Conservation (phyloP, 2,329 filamentous ascomycete species). For the Cytospora piceicola region DNA sequence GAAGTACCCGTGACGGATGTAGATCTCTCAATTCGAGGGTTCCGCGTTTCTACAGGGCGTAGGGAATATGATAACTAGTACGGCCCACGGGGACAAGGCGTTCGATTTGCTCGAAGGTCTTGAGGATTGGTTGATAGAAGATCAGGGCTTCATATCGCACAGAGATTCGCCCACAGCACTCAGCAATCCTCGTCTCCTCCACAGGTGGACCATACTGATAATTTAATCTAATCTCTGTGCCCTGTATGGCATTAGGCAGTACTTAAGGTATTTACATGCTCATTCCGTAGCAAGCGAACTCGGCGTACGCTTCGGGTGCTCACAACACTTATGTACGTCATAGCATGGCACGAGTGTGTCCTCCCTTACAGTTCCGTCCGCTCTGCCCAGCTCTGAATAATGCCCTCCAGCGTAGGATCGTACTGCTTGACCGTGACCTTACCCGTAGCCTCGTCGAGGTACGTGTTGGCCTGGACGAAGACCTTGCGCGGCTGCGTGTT, state of each 20-base stretch:
- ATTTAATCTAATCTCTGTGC: too few relatives aligned
- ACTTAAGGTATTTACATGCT: background rate
- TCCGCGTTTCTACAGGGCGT: background rate
- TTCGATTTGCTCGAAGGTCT: too few relatives aligned
- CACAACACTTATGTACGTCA: constrained; percentile 2
- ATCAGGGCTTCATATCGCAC: too few relatives aligned
- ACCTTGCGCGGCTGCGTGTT: constrained; percentile 87
- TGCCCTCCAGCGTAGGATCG: constrained; percentile 76
- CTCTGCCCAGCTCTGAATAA: constrained; percentile 83
- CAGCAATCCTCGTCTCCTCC: too few relatives aligned
- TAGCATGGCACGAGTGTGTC: background rate
- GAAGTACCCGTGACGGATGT: background rate
- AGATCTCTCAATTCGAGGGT: background rate
- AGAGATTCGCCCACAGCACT: too few relatives aligned
- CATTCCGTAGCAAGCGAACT: background rate
- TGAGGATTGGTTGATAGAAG: too few relatives aligned
- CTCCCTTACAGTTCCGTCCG: constrained; percentile 42
- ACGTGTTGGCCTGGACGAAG: constrained; percentile 92
- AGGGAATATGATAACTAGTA: too few relatives aligned
- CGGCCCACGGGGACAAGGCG: too few relatives aligned
- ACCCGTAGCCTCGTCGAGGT: constrained; percentile 68
- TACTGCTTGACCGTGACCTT: constrained; percentile 83
- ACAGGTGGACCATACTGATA: too few relatives aligned
- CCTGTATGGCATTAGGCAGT: background rate
- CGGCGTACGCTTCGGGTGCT: background rate